Base-by-base conservation (phyloP, 345 rosid species). In the Pistacia integerrima region DNA sequence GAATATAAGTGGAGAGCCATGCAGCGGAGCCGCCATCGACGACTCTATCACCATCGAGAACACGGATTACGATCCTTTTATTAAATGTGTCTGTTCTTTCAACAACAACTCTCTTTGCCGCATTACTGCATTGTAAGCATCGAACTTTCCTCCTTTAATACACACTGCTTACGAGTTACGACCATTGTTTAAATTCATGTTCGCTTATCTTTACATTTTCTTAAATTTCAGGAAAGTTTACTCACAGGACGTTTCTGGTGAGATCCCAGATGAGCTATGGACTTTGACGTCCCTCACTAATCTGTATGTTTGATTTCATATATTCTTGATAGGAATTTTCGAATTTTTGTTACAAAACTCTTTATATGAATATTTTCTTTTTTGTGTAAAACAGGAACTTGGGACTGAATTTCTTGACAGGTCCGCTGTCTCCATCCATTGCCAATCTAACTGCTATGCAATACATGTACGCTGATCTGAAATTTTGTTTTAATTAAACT, bases 261-360 rank as follows among this genome's bases (percentile, higher is more conserved):
- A 22, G 16, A 76, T 89, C 41, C 93, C 93, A 0, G 90, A 87
- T 36, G 93, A 85, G 64, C 84, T 87, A 0, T 89, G 88, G 89
- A 83, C 63, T 74, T 75, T 87, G 74, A 83, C 81, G 51, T 83
- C 67, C 71, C 89, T 89, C 68, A 69, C 30, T 56, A 74, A 83
- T 83, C 82, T 89, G 86, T 85, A 89, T 49, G 85, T 11, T 14
- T 17, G 3, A 54, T 63, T 78, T 59, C 69, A n/a, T 11, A 8
- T 51, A 5, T 48, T 41, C 9, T 41, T 41, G 46, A 41, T 41
- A 7, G 46, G 46, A 41, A 41, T 41, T 41, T 41, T 1, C 46
- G 8, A 41, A 41, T 1, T 1, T 41, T 7, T 7, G 46, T 41
- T 41, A 5, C 46, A 5, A 41, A 41, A 58, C 16, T 12, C 35